Evolutionary conservation across 345 rosid species (phyloP), one percentile per base, ranked within the genome.

Genomic region (Arabidopsis arenosa): DNA sequence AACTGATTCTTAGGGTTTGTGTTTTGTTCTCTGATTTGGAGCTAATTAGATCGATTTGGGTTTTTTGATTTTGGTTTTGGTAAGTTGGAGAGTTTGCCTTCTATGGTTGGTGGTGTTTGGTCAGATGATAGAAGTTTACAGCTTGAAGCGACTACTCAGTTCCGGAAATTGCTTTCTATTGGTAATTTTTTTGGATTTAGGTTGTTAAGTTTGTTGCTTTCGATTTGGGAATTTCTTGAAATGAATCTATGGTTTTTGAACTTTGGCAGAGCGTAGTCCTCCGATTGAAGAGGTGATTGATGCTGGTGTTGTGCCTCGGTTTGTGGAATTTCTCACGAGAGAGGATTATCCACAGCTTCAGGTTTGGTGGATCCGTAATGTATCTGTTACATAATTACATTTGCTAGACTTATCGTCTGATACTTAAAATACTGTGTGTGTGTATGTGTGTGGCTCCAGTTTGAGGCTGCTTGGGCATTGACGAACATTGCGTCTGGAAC

Each of bases 381-480:
- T 61, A 11, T 54, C 21, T 54, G 6, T 28, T 40, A 48, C 2
- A 2, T 28, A 23, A 23, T 23, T 23, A 23, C 26, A 23, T 36
- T 54, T 68, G 7, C 2, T 62, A 33, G 40, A 4, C 44, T 58
- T 56, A 11, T 32, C 5, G 0, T 26, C 37, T 68, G 54, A 53
- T 54, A 13, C 7, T 68, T 23, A 1, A 17, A 39, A 15, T 56
- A 14, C 49, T 72, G 23, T 18, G 12, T 59, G 3, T 44, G 9
- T 72, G 62, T 77, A 53, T 65, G 67, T 49, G 51, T 62, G 5
- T 45, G 56, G 4, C 2, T 75, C 45, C 63, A 90, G 96, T 90
- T 90, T 83, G 96, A 90, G 78, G 93, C 96, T 37, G 96, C 96
- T 66, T 90, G 96, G 96, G 96, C 96, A 15, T 82, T 90, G 67